Conservation (phyloP, 192 early-diverging fungal genomes). For the Backusella tuberculispora region DNA sequence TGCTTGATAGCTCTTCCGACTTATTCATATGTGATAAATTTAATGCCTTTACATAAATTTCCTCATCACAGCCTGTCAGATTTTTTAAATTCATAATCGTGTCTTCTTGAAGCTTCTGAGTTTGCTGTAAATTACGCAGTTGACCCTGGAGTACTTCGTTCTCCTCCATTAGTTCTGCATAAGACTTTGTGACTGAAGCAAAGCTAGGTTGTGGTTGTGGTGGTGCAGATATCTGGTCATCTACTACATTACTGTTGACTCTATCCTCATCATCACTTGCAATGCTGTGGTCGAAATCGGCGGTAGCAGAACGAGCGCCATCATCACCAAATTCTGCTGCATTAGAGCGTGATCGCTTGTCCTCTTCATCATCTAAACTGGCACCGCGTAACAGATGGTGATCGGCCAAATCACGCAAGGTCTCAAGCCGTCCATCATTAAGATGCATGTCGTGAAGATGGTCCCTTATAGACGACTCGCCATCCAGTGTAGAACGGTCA, state of each 20-base stretch:
- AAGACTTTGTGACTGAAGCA: conserved; percentile 38
- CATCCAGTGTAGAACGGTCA: conserved; percentile 33
- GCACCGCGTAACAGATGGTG: background rate
- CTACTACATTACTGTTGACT: conserved; percentile 20
- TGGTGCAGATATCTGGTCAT: conserved; percentile 43
- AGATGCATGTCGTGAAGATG: conserved; percentile 2
- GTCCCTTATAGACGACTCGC: conserved; percentile 21
- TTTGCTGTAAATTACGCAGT: conserved; percentile 33
- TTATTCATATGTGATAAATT: conserved; percentile 11
- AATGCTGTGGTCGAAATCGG: conserved; percentile 26
- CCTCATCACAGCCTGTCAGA: conserved; percentile 26
- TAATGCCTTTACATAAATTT: conserved; percentile 21
- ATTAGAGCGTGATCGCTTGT: conserved; percentile 36
- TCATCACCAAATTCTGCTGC: conserved; percentile 49
- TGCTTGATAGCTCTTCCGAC: background rate
- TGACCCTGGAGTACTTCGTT: conserved; percentile 42
- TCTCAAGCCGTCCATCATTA: conserved; percentile 1
- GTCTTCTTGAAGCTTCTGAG: conserved; percentile 40
- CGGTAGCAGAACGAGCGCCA: conserved; percentile 34
- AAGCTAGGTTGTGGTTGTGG: conserved; percentile 48
- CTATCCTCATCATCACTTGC: conserved; percentile 26
- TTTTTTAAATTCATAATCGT: conserved; percentile 36
- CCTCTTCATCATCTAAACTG: conserved; percentile 25
- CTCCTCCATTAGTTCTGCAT: conserved; percentile 43
- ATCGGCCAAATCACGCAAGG: conserved; percentile 18